Percentiles rank a stretch among this genome's conserved stretches.
These are phyloP conservation scores for Synchytrium microbalum DNA, from an alignment of 371 early-diverging fungal species.

Conservation along the genomic window DNA sequence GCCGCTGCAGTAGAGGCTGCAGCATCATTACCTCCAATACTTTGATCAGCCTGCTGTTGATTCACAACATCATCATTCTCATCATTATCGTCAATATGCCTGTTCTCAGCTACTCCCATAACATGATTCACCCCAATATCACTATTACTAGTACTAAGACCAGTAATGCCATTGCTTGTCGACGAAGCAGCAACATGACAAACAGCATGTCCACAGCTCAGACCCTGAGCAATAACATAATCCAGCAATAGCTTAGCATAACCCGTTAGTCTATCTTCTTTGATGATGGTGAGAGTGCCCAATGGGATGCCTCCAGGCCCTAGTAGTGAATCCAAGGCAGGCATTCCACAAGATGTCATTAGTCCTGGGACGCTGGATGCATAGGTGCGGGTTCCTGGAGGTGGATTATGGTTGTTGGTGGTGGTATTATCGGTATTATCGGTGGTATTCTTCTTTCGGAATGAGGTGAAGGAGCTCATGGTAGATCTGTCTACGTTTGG, in stretches of 20 bases:
- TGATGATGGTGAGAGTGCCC: conserved; percentile 69
- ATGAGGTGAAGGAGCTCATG: background rate
- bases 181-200: conserved; percentile 57
- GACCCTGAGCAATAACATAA: conserved; percentile 80
- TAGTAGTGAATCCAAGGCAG: background rate
- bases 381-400: background rate
- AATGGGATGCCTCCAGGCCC: conserved; percentile 69
- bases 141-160: background rate
- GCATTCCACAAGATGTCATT: background rate
- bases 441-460: background rate
- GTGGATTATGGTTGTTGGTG: background rate
- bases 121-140: conserved; percentile 7
- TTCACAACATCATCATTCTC: conserved; percentile 30
- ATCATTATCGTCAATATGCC: conserved; percentile 38
- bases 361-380: background rate
- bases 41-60: background rate
- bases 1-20: conserved; percentile 11
- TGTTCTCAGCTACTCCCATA: conserved; percentile 12
- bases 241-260: conserved; percentile 73
- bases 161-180: no score
- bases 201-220: conserved; percentile 67
- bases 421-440: background rate
- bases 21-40: conserved; percentile 2
- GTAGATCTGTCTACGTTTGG: no score
- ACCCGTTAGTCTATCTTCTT: conserved; percentile 73